phyloP scores from a whole-genome alignment of 129 eudicot species.

The Escallonia rubra region DNA sequence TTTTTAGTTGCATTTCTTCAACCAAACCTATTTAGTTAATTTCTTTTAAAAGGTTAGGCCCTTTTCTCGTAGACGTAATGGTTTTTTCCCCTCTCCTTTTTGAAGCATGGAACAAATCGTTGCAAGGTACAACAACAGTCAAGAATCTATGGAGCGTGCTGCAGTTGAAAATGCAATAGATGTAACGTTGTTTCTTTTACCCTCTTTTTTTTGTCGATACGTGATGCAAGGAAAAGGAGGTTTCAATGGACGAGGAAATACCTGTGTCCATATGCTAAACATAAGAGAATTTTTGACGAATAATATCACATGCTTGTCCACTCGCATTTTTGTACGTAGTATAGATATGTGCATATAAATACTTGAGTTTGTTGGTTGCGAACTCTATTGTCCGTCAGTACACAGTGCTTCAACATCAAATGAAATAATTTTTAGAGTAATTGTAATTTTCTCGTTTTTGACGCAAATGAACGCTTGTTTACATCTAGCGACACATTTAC shows the following conservation, averaged over 20 bases:
- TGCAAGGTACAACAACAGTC: constrained; percentile 44
- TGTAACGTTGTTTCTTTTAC: constrained; percentile 2
- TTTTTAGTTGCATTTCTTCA: too few species aligned
- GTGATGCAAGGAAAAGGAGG: not conserved
- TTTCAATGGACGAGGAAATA: not conserved
- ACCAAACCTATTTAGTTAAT: too few species aligned
- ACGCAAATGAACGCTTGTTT: too few species aligned
- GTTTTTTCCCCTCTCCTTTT: not conserved
- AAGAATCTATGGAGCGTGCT: constrained; percentile 20
- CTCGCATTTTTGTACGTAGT: not conserved
- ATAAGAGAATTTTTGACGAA: too few species aligned
- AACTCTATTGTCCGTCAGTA: too few species aligned
- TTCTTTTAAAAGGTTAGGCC: too few species aligned
- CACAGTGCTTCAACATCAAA: too few species aligned
- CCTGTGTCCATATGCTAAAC: too few species aligned
- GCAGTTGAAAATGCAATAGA: constrained; percentile 15
- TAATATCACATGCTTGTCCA: not conserved
- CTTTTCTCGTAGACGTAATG: too few species aligned
- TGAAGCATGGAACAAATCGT: constrained; percentile 64
- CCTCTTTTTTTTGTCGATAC: not conserved
- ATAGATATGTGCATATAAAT: not conserved
- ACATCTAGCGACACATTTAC: too few species aligned
- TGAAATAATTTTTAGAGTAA: too few species aligned
- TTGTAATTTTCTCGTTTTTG: too few species aligned
- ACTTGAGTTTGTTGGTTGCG: not conserved